Evolutionary conservation across 2,329 filamentous ascomycete genomes (phyloP).

Genomic region (Botrytis elliptica): DNA sequence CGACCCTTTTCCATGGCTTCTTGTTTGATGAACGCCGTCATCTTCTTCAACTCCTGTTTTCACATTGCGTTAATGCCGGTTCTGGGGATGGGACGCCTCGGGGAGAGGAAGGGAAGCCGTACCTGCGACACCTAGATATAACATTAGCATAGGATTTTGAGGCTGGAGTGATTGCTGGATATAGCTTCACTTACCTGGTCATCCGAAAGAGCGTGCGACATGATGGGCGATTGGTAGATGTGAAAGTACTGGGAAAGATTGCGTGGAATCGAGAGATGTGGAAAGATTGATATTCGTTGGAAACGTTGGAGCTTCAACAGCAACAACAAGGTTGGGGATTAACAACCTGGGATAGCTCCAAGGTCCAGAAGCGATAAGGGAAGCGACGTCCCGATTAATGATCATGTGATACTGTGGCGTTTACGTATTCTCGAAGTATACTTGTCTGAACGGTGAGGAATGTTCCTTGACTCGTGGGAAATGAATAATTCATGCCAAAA

Average conservation of each 20-base stretch:
- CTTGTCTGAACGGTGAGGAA: constrained; percentile 15
- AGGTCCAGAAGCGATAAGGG: constrained; percentile 32
- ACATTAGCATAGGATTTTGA: constrained; percentile 26
- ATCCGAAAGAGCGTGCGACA: constrained; percentile 97
- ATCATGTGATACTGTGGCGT: constrained; percentile 28
- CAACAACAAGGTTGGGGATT: constrained; percentile 20
- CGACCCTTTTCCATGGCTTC: constrained; percentile 95
- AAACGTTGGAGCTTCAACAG: constrained; percentile 25
- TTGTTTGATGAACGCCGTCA: constrained; percentile 99
- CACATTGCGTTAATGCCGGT: constrained; percentile 8
- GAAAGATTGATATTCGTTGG: constrained; percentile 24
- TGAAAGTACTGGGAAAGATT: constrained; percentile 18
- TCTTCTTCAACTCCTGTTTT: constrained; percentile 85
- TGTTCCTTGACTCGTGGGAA: constrained; percentile 8
- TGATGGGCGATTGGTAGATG: constrained; percentile 51
- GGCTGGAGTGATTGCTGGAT: constrained; percentile 8
- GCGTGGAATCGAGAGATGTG: constrained; percentile 18
- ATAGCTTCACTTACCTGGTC: constrained; percentile 68
- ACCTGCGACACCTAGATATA: constrained; percentile 71
- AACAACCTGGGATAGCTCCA: constrained; percentile 16
- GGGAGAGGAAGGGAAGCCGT: not conserved
- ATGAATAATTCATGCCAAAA: constrained; percentile 11
- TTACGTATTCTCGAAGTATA: not conserved
- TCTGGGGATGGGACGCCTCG: not conserved
- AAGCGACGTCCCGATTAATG: constrained; percentile 26